Percentiles rank a stretch among this genome's conserved stretches.
phyloP scores from a whole-genome alignment of 2,329 filamentous ascomycete genomes.

The Alternaria arbusti region DNA sequence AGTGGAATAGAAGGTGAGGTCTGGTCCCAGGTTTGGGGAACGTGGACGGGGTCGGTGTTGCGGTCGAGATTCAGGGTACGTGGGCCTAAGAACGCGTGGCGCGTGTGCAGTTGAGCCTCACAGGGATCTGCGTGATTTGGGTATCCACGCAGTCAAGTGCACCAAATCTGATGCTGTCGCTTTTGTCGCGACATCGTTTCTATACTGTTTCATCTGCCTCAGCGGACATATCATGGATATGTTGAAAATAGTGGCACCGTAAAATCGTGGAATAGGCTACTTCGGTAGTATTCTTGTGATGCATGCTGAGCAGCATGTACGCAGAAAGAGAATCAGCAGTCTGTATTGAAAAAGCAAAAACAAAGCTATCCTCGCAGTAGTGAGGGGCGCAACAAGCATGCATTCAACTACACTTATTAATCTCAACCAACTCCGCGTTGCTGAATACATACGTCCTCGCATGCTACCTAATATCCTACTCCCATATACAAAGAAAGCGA shows the following conservation, averaged over 20 bases:
- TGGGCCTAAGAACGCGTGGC: conserved; percentile 23
- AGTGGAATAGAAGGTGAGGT: background rate
- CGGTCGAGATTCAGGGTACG: conserved; percentile 22
- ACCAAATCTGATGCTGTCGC: background rate
- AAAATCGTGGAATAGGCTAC: background rate
- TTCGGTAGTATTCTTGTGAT: background rate
- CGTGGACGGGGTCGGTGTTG: conserved; percentile 7
- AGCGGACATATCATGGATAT: background rate
- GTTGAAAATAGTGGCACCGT: background rate
- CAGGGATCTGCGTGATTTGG: background rate
- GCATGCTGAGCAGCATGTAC: background rate
- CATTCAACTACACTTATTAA: background rate
- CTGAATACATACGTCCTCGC: background rate
- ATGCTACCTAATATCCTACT: background rate
- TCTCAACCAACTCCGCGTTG: background rate
- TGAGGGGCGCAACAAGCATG: background rate
- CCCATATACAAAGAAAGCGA: background rate
- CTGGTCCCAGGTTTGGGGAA: background rate
- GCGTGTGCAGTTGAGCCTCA: conserved; percentile 25
- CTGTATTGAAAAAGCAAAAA: background rate
- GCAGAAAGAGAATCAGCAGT: background rate
- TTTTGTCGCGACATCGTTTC: background rate
- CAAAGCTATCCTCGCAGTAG: background rate
- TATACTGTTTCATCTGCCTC: background rate
- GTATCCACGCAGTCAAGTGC: background rate